Conservation (phyloP, 78 protist genomes). For the Cyanophora paradoxa region DNA sequence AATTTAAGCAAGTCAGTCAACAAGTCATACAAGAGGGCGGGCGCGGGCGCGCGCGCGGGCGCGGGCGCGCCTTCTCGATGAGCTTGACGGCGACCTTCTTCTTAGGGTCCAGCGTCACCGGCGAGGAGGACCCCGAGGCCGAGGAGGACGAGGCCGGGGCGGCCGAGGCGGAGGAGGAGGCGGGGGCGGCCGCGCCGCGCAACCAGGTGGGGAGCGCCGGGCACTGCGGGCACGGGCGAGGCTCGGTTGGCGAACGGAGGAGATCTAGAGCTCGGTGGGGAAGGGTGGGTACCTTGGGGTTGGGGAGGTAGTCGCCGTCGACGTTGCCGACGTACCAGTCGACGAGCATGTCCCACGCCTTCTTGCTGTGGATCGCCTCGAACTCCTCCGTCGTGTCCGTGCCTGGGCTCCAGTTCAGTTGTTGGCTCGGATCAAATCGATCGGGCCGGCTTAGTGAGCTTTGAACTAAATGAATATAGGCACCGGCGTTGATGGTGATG, state of each 20-base stretch:
- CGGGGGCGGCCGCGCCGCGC: too few relatives aligned
- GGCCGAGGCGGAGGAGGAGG: not conserved
- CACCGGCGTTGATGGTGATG: conserved; percentile 27
- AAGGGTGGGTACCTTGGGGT: too few relatives aligned
- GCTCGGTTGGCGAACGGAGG: too few relatives aligned
- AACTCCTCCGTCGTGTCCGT: not conserved
- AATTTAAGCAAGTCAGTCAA: too few relatives aligned
- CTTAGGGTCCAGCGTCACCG: not conserved
- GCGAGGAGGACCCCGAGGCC: not conserved
- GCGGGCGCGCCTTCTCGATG: too few relatives aligned
- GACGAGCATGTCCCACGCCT: conserved; percentile 19
- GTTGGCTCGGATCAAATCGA: not conserved
- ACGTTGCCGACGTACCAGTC: conserved; percentile 8
- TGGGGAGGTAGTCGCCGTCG: too few relatives aligned
- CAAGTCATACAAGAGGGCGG: too few relatives aligned
- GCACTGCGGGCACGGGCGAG: too few relatives aligned
- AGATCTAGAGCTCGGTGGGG: too few relatives aligned
- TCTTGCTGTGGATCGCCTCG: conserved; percentile 16
- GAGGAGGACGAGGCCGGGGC: not conserved
- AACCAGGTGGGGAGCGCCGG: too few relatives aligned
- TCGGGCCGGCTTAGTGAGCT: not conserved
- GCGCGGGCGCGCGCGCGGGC: too few relatives aligned
- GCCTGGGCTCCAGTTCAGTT: too few relatives aligned
- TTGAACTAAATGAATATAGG: not conserved
- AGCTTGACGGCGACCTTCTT: not conserved